phyloP scores from a whole-genome alignment of 2,329 filamentous ascomycete genomes.

The Fusarium palustre region DNA sequence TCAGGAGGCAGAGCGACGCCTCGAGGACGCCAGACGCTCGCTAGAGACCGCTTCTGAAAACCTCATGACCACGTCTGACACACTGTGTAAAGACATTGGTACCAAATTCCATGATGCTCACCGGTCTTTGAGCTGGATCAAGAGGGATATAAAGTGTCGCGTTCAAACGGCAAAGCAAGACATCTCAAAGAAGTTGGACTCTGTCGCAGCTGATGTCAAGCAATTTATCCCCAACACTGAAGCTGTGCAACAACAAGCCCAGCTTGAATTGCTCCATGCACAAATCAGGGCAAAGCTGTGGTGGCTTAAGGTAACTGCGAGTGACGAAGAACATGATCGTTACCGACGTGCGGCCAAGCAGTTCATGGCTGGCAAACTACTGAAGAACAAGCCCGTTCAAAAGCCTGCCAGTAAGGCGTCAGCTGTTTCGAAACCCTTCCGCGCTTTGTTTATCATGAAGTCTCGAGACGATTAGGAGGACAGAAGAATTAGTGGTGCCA shows the following conservation, averaged over 20 bases:
- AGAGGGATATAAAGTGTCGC: constrained; percentile 32
- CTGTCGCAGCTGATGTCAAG: constrained; percentile 30
- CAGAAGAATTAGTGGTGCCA: constrained; percentile 20
- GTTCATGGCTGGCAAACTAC: constrained; percentile 55
- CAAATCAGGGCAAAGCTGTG: constrained; percentile 68
- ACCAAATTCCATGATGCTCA: constrained; percentile 40
- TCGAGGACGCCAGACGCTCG: constrained; percentile 52
- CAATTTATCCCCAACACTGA: constrained; percentile 39
- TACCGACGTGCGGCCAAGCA: constrained; percentile 62
- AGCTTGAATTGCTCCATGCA: constrained; percentile 62
- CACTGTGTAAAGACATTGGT: constrained; percentile 42
- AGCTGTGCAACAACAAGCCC: constrained; percentile 55
- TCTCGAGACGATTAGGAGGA: constrained; percentile 16
- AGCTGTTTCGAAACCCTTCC: constrained; percentile 2
- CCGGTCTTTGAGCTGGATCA: constrained; percentile 40
- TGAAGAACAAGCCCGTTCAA: constrained; percentile 49
- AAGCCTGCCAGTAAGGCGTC: constrained; percentile 42
- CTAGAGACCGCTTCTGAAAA: constrained; percentile 50
- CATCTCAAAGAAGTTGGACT: constrained; percentile 35
- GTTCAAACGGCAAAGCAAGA: constrained; percentile 32
- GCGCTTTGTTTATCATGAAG: constrained; percentile 43
- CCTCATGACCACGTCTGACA: constrained; percentile 48
- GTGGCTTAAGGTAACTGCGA: constrained; percentile 67
- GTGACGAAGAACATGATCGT: constrained; percentile 58
- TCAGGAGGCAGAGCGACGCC: constrained; percentile 54